These are phyloP conservation scores for Cercis canadensis DNA, from an alignment of 306 rosid genomes.

Conservation along the genomic window DNA sequence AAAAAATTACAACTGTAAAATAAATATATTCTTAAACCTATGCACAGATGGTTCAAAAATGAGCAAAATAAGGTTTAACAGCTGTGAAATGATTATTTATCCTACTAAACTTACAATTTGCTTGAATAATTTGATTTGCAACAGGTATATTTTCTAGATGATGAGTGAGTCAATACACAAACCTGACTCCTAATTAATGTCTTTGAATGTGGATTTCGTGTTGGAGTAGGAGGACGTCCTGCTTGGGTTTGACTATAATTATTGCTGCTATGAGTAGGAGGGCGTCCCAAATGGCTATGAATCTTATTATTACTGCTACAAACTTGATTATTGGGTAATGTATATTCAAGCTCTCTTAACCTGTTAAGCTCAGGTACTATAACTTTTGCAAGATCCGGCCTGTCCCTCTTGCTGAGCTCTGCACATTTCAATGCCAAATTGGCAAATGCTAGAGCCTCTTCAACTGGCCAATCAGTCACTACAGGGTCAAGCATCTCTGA, in stretches of 20 bases:
- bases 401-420: constrained; percentile 84
- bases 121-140: constrained; percentile 19
- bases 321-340: background rate
- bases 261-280: constrained; percentile 40
- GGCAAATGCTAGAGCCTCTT: constrained; percentile 72
- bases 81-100: constrained; percentile 2
- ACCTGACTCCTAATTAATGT: constrained; percentile 40
- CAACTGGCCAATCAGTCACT: constrained; percentile 85
- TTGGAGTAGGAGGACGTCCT: constrained; percentile 39
- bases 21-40: constrained; percentile 8
- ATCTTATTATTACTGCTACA: constrained; percentile 11
- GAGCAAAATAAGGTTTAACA: background rate
- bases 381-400: constrained; percentile 80
- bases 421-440: constrained; percentile 74
- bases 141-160: constrained; percentile 9
- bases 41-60: constrained; percentile 12
- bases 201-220: constrained; percentile 27
- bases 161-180: constrained; percentile 27
- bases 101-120: background rate
- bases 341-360: constrained; percentile 62
- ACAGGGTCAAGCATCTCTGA: constrained; percentile 70
- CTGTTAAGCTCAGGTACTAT: constrained; percentile 81
- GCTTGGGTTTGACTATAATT: constrained; percentile 1
- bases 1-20: constrained; percentile 12
- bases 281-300: constrained; percentile 17